Evolutionary conservation across 2,329 filamentous ascomycete species (phyloP).

Genomic region (Westerdykella aurantiaca): DNA sequence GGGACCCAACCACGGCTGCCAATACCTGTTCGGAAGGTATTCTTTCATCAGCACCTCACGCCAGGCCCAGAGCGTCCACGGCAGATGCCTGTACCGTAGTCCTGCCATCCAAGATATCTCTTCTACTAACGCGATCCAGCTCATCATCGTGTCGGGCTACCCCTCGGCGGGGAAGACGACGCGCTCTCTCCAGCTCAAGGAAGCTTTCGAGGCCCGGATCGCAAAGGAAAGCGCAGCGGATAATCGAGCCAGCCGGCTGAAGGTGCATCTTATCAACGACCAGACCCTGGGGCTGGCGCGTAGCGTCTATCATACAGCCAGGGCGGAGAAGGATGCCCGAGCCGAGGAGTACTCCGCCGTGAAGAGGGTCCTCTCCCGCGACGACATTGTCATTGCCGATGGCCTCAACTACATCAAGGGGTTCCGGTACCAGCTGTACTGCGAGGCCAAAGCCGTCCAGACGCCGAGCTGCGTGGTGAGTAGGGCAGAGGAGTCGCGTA

Average conservation of each 20-base stretch:
- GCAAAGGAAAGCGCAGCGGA: constrained; percentile 40
- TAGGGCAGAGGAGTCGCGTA: too few species aligned
- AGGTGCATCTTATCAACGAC: constrained; percentile 69
- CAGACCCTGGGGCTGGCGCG: constrained; percentile 64
- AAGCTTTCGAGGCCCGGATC: constrained; percentile 58
- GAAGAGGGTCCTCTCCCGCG: constrained; percentile 65
- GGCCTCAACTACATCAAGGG: constrained; percentile 85
- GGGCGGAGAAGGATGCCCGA: constrained; percentile 75
- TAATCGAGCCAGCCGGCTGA: constrained; percentile 49
- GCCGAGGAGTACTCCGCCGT: constrained; percentile 71
- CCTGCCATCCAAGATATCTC: neutral
- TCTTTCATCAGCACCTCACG: neutral
- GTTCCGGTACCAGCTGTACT: constrained; percentile 80
- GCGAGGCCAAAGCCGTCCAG: constrained; percentile 72
- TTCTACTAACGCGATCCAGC: constrained; percentile 38
- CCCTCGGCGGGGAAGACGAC: constrained; percentile 59
- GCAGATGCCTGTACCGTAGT: neutral
- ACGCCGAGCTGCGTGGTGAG: constrained; percentile 69
- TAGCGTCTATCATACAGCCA: constrained; percentile 68
- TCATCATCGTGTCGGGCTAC: constrained; percentile 58
- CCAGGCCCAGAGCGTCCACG: neutral
- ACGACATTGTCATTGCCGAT: constrained; percentile 74
- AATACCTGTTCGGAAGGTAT: neutral
- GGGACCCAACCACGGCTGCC: constrained; percentile 1
- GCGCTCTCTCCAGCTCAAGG: constrained; percentile 58